These are phyloP conservation scores for Omphalotus olearius DNA, from an alignment of 1,284 basidiomycete species.

Conservation along the genomic window DNA sequence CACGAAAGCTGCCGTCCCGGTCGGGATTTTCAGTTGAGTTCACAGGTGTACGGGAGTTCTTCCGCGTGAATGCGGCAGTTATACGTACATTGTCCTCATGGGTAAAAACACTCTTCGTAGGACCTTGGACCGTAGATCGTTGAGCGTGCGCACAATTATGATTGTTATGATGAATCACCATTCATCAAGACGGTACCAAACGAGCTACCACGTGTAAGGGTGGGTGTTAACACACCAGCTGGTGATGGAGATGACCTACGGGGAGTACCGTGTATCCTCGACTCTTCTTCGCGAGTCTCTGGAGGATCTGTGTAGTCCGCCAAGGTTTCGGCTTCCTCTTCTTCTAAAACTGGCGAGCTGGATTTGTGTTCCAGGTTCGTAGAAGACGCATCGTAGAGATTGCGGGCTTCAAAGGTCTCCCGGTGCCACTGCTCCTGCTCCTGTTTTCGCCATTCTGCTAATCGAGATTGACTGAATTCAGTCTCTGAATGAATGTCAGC, in stretches of 20 bases:
- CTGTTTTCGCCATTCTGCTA: slow-evolving; percentile 33
- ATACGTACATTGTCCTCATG: slow-evolving; percentile 7
- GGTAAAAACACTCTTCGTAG: slow-evolving; percentile 20
- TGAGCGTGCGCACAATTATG: slow-evolving; percentile 25
- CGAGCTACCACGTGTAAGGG: slow-evolving; percentile 21
- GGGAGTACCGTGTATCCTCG: slow-evolving; percentile 15
- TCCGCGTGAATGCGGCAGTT: slow-evolving; percentile 5
- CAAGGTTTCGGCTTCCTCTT: slow-evolving; percentile 10
- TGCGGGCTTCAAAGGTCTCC: slow-evolving; percentile 22
- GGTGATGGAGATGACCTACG: slow-evolving; percentile 9
- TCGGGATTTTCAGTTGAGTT: slow-evolving; percentile 24
- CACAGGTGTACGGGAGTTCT: slow-evolving; percentile 20
- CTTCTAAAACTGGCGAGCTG: slow-evolving; percentile 14
- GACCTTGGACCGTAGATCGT: slow-evolving; percentile 28
- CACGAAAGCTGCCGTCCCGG: slow-evolving; percentile 24
- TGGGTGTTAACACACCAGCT: slow-evolving; percentile 12
- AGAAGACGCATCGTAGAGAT: slow-evolving; percentile 18
- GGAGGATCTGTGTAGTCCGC: slow-evolving; percentile 11
- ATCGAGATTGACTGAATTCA: slow-evolving; percentile 28
- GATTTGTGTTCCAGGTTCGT: slow-evolving; percentile 19
- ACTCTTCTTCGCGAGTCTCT: slow-evolving; percentile 15
- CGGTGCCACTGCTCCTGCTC: slow-evolving; percentile 38
- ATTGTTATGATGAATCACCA: slow-evolving; percentile 39
- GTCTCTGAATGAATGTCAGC: slow-evolving; percentile 46
- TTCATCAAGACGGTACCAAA: slow-evolving; percentile 30